phyloP scores from a whole-genome alignment of 2,329 filamentous ascomycete species.

The Epichloe gansuensis region DNA sequence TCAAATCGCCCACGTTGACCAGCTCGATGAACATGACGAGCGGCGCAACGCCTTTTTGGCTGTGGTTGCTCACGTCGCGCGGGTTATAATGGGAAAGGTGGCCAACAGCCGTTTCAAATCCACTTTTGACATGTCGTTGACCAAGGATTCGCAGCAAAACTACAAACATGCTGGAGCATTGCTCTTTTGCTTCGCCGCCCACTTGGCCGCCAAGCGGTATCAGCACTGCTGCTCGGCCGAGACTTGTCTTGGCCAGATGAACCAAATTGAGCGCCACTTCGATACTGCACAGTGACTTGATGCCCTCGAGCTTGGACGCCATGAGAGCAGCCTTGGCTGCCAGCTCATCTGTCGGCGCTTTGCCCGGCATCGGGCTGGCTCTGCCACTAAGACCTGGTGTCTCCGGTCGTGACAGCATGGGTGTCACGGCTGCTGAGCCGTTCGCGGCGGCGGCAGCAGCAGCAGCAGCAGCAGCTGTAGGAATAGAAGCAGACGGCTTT shows the following conservation, averaged over 20 bases:
- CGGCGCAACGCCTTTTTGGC: constrained; percentile 67
- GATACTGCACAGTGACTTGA: constrained; percentile 89
- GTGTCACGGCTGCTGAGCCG: constrained; percentile 16
- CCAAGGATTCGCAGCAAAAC: constrained; percentile 73
- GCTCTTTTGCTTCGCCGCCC: constrained; percentile 72
- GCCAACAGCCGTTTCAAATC: constrained; percentile 83
- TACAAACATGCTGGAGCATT: constrained; percentile 85
- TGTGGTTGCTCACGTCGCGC: constrained; percentile 62
- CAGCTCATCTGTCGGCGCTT: constrained; percentile 79
- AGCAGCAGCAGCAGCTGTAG: not conserved
- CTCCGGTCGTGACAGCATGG: constrained; percentile 34
- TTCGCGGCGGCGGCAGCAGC: constrained; percentile 13
- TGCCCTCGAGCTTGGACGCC: constrained; percentile 87
- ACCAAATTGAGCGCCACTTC: constrained; percentile 86
- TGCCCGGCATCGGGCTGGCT: constrained; percentile 31
- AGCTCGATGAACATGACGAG: constrained; percentile 93
- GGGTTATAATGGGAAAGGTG: constrained; percentile 90
- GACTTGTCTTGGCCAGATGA: constrained; percentile 73
- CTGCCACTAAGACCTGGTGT: constrained; percentile 33
- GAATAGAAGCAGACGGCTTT: constrained; percentile 20
- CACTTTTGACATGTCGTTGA: constrained; percentile 75
- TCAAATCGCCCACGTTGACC: constrained; percentile 94
- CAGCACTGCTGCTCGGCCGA: constrained; percentile 78
- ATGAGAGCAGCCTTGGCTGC: constrained; percentile 97
- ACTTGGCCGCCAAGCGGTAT: constrained; percentile 67